Percentiles rank a stretch among this genome's conserved stretches.
Conservation (phyloP, 1,284 basidiomycete species). For the Tylopilus sp. region DNA sequence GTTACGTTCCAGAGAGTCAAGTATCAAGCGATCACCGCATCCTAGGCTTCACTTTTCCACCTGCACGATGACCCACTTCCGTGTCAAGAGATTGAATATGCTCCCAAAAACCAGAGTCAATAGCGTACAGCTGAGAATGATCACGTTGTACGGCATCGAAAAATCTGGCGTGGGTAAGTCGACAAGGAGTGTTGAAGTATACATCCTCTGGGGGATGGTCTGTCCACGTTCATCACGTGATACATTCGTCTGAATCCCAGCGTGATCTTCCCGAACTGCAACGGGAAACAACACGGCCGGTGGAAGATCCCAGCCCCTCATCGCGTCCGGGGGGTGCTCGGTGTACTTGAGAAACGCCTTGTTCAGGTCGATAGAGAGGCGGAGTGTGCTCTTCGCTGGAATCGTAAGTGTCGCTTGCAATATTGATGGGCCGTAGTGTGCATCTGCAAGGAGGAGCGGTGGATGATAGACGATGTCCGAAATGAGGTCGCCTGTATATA, state of each 20-base stretch:
- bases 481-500: constrained; percentile 45
- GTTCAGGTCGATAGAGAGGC: constrained; percentile 79
- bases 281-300: constrained; percentile 80
- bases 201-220: constrained; percentile 59
- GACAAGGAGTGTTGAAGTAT: constrained; percentile 85
- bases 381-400: constrained; percentile 73
- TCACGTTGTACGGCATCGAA: constrained; percentile 99
- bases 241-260: constrained; percentile 8
- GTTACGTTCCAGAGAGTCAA: too few species aligned
- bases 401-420: constrained; percentile 80
- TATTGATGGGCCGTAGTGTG: constrained; percentile 36
- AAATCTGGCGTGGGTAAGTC: constrained; percentile 98
- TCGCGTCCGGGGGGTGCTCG: constrained; percentile 96
- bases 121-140: constrained; percentile 93
- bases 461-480: constrained; percentile 74
- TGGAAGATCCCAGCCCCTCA: constrained; percentile 93
- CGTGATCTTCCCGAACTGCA: constrained; percentile 7
- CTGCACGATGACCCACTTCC: constrained; percentile 77
- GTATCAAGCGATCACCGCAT: too few species aligned
- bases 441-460: constrained; percentile 69
- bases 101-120: constrained; percentile 95
- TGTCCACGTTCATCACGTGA: constrained; percentile 2
- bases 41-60: constrained; percentile 36
- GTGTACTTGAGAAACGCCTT: constrained; percentile 94
- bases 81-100: constrained; percentile 88